phyloP scores from a whole-genome alignment of 2,329 filamentous ascomycete genomes.

The Colletotrichum chlorophyti region DNA sequence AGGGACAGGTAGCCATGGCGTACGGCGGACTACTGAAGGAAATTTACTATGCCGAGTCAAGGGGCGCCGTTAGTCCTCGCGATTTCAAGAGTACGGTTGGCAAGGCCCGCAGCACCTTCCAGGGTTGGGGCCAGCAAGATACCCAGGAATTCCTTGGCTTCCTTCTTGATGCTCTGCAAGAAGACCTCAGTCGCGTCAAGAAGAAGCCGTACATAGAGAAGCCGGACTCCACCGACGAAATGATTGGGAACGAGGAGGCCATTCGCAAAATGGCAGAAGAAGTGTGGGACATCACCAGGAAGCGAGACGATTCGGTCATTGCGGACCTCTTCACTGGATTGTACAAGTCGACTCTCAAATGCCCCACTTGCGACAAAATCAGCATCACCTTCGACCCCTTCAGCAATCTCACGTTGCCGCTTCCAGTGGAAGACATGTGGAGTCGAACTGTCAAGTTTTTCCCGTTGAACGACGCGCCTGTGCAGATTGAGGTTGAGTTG shows the following conservation, averaged over 20 bases:
- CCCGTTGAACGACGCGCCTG: conserved; percentile 74
- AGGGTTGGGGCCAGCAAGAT: conserved; percentile 95
- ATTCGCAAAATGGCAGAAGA: conserved; percentile 86
- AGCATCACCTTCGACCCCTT: conserved; percentile 99
- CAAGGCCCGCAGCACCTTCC: conserved; percentile 82
- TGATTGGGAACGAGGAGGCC: conserved; percentile 81
- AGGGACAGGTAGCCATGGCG: conserved; percentile 83
- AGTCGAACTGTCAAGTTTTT: conserved; percentile 77
- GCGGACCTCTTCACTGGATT: conserved; percentile 96
- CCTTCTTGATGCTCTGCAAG: conserved; percentile 90
- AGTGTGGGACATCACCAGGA: conserved; percentile 91
- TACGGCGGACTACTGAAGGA: conserved; percentile 80
- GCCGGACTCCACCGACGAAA: conserved; percentile 96
- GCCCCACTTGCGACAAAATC: conserved; percentile 89
- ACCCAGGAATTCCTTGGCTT: conserved; percentile 97
- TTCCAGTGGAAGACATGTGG: conserved; percentile 88
- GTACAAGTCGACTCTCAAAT: conserved; percentile 97
- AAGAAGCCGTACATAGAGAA: conserved; percentile 99
- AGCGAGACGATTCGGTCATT: conserved; percentile 92
- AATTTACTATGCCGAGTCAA: conserved; percentile 77
- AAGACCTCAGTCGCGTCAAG: conserved; percentile 90
- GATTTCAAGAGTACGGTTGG: conserved; percentile 86
- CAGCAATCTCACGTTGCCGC: conserved; percentile 88
- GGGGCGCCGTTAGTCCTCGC: conserved; percentile 76
- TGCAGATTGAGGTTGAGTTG: conserved; percentile 79